phyloP scores from a whole-genome alignment of 345 rosid species.

The Eucalyptus curtisii region DNA sequence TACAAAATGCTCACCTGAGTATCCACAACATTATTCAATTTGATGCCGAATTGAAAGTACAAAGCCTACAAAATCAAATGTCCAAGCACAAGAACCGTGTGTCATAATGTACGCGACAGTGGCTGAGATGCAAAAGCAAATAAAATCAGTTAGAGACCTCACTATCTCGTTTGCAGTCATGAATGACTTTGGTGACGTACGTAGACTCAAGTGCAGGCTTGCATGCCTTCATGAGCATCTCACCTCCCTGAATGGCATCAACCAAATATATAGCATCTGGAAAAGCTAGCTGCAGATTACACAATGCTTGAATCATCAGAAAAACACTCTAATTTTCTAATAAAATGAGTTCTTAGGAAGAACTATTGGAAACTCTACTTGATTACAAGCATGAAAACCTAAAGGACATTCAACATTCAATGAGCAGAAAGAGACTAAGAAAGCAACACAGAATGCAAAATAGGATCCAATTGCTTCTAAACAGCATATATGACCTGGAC shows the following conservation, averaged over 20 bases:
- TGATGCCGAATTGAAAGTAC: conserved; percentile 86
- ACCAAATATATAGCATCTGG: conserved; percentile 82
- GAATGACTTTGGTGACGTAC: conserved; percentile 87
- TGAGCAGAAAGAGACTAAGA: background rate
- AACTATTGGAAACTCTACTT: background rate
- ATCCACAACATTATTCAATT: conserved; percentile 72
- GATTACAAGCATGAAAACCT: background rate
- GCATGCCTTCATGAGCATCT: conserved; percentile 64
- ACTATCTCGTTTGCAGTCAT: conserved; percentile 97
- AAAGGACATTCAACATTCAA: background rate
- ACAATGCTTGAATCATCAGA: background rate
- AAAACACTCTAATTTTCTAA: background rate
- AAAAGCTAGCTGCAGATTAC: conserved; percentile 76
- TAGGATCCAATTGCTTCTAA: background rate
- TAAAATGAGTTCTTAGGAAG: background rate
- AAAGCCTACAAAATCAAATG: conserved; percentile 48
- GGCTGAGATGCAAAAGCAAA: conserved; percentile 1
- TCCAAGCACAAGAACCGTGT: background rate
- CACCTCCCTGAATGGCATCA: conserved; percentile 75
- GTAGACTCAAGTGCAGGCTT: conserved; percentile 95
- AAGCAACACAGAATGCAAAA: background rate
- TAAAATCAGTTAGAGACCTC: conserved; percentile 56
- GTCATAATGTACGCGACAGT: background rate
- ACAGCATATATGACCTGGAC: background rate
- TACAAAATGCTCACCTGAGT: conserved; percentile 50